Base-by-base conservation (phyloP, 2,329 filamentous ascomycete genomes). In the Rhinocladiella similis region DNA sequence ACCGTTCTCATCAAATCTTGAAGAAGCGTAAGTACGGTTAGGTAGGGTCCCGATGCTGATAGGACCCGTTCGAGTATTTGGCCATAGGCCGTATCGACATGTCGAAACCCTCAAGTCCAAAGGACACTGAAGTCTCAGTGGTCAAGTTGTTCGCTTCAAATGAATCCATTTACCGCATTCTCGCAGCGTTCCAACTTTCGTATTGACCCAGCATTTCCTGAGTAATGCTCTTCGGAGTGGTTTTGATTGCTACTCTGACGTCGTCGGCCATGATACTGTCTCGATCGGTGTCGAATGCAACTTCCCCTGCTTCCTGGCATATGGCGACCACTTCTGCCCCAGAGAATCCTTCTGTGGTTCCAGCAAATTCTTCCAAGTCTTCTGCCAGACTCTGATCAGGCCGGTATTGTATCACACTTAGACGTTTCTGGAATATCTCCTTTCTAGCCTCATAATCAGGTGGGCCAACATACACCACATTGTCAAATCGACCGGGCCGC, bases 401-500 rank as follows among this genome's bases (percentile, higher is more conserved):
- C 19, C 49, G 20, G 36, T 63, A 53, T 5, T 81, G 76, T 50
- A 88, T 80, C 53, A 81, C 83, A 25, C 77, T 76, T 1, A 86
- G 82, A 68, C 88, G 85, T 50, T 90, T 86, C 14, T 77, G 72
- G 53, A 97, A 81, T 52, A 97, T 93, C 62, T 91, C 88, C 67
- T 82, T 83, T 7, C 93, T 82, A 0, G 91, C 91, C 6, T 83
- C 76, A 45, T 80, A 74, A 67, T 90, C 86, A 0, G 93, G 93
- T 3, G 90, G 88, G 0, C 90, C 89, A 42, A 97, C 90, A 70
- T 96, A 96, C 45, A 96, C 82, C 33, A 91, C 80, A 63, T 88
- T 83, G 67, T 96, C 91, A 70, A 97, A 90, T 25, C 93, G 83
- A 1, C 93, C 93, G 0, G 91, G 89, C 1, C 93, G 84, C 68